phyloP scores from a whole-genome alignment of 768 basidiomycete species.

The Gautieria morchelliformis region DNA sequence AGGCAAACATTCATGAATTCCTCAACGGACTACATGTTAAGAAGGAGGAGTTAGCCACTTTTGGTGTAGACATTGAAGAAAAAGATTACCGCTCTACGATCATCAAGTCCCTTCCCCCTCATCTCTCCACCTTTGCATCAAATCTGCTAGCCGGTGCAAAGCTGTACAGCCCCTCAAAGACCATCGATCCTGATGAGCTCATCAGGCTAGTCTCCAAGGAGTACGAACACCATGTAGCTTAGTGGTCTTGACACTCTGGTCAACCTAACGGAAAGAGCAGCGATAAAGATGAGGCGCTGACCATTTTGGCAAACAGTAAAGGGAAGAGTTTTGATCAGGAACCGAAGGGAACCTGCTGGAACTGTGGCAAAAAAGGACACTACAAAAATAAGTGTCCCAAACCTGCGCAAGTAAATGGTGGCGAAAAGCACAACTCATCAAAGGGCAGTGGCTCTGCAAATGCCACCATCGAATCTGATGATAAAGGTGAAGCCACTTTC shows the following conservation, averaged over 20 bases:
- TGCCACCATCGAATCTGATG: no score
- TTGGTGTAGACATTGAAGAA: no score
- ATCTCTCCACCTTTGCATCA: no score
- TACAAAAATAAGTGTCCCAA: conserved; percentile 19
- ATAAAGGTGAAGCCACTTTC: no score
- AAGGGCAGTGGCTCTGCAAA: no score
- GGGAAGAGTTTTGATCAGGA: conserved; percentile 1
- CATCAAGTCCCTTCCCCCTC: no score
- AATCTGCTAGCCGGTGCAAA: no score
- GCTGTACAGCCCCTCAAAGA: neutral
- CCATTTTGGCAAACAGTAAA: conserved; percentile 7
- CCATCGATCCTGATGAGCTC: conserved; percentile 13
- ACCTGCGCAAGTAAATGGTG: conserved; percentile 11
- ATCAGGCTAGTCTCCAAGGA: conserved; percentile 22
- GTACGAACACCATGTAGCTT: conserved; percentile 14
- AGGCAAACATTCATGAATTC: neutral
- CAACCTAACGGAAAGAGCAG: conserved; percentile 8
- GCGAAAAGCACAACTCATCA: conserved; percentile 10
- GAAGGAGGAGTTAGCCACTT: no score
- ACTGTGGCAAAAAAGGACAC: conserved; percentile 21
- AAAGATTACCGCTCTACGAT: no score
- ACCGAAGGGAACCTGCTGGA: no score
- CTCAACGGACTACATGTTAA: no score
- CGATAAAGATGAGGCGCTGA: conserved; percentile 15
- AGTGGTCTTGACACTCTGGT: conserved; percentile 8